Conservation (phyloP, 192 early-diverging fungal species). For the Phycomyces blakesleeanus region DNA sequence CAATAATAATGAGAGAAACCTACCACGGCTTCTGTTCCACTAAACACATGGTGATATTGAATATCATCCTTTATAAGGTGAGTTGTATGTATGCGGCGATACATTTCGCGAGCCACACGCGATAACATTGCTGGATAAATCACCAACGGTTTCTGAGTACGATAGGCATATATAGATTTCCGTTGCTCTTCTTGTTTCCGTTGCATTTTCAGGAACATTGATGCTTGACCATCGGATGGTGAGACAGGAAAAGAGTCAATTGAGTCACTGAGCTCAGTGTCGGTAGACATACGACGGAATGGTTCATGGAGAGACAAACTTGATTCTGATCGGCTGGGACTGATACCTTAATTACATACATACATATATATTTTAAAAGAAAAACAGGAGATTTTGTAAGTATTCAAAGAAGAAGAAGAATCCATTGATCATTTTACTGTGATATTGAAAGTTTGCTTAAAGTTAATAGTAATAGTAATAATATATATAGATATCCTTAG, state of each 20-base stretch:
- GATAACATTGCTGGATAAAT: conserved; percentile 75
- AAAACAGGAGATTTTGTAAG: too few relatives aligned
- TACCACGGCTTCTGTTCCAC: conserved; percentile 87
- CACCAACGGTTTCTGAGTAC: not conserved
- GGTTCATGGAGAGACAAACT: not conserved
- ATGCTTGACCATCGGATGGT: not conserved
- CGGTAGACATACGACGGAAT: conserved; percentile 1
- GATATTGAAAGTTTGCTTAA: too few relatives aligned
- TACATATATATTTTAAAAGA: too few relatives aligned
- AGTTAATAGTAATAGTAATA: too few relatives aligned
- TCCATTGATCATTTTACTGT: not conserved
- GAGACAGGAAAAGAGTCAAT: not conserved
- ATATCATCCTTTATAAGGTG: conserved; percentile 72
- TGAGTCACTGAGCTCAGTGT: conserved; percentile 3
- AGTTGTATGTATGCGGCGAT: conserved; percentile 48
- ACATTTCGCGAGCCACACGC: conserved; percentile 63
- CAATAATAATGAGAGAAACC: not conserved
- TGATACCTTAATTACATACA: not conserved
- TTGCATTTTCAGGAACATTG: conserved; percentile 14
- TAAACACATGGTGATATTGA: conserved; percentile 80
- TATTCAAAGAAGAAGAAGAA: not conserved
- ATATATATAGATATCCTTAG: too few relatives aligned
- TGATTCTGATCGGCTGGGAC: not conserved
- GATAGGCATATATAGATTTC: conserved; percentile 22
- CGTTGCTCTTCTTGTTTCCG: conserved; percentile 19